Percentiles rank a stretch among this genome's conserved stretches.
phyloP scores from a whole-genome alignment of 2,329 filamentous ascomycete genomes.

The Penicillium expansum region DNA sequence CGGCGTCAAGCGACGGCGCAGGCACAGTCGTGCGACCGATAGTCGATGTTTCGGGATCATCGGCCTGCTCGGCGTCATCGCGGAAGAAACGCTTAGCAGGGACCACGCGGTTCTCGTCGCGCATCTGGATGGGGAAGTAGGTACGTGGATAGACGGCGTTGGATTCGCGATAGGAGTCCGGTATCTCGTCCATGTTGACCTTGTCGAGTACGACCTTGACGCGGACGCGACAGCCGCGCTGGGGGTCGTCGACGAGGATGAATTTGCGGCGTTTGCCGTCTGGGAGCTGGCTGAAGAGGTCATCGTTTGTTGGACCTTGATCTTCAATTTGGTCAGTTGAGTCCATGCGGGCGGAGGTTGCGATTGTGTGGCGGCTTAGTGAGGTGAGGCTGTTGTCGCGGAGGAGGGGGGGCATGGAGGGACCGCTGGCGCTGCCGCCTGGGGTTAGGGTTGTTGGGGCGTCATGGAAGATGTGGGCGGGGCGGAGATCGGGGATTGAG shows the following conservation, averaged over 20 bases:
- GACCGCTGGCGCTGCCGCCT: slow-evolving; percentile 40
- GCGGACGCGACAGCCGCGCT: slow-evolving; percentile 74
- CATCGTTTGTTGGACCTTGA: slow-evolving; percentile 50
- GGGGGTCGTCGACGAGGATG: slow-evolving; percentile 87
- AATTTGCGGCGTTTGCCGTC: slow-evolving; percentile 93
- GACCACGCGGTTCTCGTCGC: slow-evolving; percentile 68
- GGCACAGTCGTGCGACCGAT: slow-evolving; percentile 55
- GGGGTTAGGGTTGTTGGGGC: slow-evolving; percentile 64
- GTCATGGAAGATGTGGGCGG: slow-evolving; percentile 69
- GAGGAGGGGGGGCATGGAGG: slow-evolving; percentile 64
- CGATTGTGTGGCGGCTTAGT: slow-evolving; percentile 35
- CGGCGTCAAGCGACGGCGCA: slow-evolving; percentile 63
- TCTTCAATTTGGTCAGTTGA: slow-evolving; percentile 25
- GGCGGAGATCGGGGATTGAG: slow-evolving; percentile 63
- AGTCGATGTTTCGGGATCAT: slow-evolving; percentile 36
- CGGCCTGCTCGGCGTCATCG: slow-evolving; percentile 62
- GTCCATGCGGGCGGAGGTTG: slow-evolving; percentile 32
- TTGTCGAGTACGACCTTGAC: slow-evolving; percentile 91
- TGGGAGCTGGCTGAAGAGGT: slow-evolving; percentile 82
- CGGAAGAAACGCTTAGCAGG: slow-evolving; percentile 73
- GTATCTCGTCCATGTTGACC: slow-evolving; percentile 92
- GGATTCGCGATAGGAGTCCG: slow-evolving; percentile 86
- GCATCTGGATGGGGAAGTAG: slow-evolving; percentile 92
- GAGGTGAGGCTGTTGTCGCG: slow-evolving; percentile 53
- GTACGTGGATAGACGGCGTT: slow-evolving; percentile 88